A percentile compares a stretch with the other conserved stretches of the same genome.
Conservation (phyloP, 768 basidiomycete species). For the Trametes punicea region DNA sequence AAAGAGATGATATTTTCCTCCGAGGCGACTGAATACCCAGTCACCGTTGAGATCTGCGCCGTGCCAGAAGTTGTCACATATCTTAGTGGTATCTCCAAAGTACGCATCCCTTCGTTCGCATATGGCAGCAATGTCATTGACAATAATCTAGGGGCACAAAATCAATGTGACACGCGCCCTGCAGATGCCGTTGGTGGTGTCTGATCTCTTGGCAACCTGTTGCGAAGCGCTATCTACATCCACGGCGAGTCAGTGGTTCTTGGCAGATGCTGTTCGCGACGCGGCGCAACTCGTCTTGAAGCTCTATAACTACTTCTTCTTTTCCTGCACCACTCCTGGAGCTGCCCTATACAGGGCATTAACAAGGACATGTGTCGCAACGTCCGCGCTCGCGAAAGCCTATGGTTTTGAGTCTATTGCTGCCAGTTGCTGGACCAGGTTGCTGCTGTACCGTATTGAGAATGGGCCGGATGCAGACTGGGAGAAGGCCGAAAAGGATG, state of each 20-base stretch:
- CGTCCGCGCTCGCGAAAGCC: background rate
- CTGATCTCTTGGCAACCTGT: constrained; percentile 43
- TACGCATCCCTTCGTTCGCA: background rate
- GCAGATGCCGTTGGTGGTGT: constrained; percentile 46
- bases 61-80: background rate
- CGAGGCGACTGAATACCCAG: background rate
- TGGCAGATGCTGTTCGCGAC: constrained; percentile 45
- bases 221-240: constrained; percentile 40
- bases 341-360: constrained; percentile 38
- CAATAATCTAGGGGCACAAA: background rate
- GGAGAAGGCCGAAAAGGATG: constrained; percentile 27
- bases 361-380: constrained; percentile 35
- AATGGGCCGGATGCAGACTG: constrained; percentile 40
- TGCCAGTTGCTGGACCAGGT: constrained; percentile 10
- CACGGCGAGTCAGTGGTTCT: constrained; percentile 46
- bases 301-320: constrained; percentile 43
- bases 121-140: background rate
- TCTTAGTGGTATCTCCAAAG: background rate
- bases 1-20: background rate
- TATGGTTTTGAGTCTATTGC: constrained; percentile 1
- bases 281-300: constrained; percentile 38
- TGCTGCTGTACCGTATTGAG: constrained; percentile 40
- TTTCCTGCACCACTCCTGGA: constrained; percentile 34
- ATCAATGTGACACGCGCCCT: constrained; percentile 19
- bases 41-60: background rate